A percentile compares a stretch with the other conserved stretches of the same genome.
phyloP scores from a whole-genome alignment of 345 rosid genomes.

The Ceriops zippeliana region DNA sequence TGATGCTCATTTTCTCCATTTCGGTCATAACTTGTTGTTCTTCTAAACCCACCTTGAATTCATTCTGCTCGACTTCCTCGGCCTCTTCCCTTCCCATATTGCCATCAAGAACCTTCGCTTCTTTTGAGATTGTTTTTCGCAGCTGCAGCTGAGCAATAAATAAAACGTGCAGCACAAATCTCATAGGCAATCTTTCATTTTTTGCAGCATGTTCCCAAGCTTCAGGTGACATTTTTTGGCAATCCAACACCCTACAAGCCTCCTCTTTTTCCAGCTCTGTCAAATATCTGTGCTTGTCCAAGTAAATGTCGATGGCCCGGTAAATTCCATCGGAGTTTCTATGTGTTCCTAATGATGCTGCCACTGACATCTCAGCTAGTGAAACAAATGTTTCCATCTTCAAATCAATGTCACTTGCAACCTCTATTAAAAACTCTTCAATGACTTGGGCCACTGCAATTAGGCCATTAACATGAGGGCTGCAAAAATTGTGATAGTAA shows the following conservation, averaged over 20 bases:
- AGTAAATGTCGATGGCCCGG: constrained; percentile 63
- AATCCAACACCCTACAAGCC: constrained; percentile 61
- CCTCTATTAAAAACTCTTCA: constrained; percentile 59
- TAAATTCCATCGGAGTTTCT: constrained; percentile 36
- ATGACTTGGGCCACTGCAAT: constrained; percentile 53
- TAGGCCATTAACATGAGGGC: constrained; percentile 26
- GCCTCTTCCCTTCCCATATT: constrained; percentile 18
- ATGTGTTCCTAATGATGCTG: constrained; percentile 41
- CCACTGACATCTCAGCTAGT: constrained; percentile 48
- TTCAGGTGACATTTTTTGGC: constrained; percentile 56
- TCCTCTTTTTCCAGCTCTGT: constrained; percentile 63
- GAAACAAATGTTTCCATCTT: constrained; percentile 44
- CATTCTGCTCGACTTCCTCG: constrained; percentile 10
- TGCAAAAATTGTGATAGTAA: constrained; percentile 42
- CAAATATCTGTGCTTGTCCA: constrained; percentile 53
- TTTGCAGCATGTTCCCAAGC: constrained; percentile 58
- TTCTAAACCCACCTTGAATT: constrained; percentile 6
- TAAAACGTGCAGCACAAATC: constrained; percentile 52
- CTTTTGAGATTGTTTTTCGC: constrained; percentile 42
- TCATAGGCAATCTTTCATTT: constrained; percentile 63
- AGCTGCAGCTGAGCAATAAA: constrained; percentile 57
- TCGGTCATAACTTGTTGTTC: constrained; percentile 44
- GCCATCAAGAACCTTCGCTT: constrained; percentile 25
- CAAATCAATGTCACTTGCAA: constrained; percentile 57
- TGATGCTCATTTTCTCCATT: constrained; percentile 57